Evolutionary conservation across 345 rosid species (phyloP).

Genomic region (Chamaenerion angustifolium): DNA sequence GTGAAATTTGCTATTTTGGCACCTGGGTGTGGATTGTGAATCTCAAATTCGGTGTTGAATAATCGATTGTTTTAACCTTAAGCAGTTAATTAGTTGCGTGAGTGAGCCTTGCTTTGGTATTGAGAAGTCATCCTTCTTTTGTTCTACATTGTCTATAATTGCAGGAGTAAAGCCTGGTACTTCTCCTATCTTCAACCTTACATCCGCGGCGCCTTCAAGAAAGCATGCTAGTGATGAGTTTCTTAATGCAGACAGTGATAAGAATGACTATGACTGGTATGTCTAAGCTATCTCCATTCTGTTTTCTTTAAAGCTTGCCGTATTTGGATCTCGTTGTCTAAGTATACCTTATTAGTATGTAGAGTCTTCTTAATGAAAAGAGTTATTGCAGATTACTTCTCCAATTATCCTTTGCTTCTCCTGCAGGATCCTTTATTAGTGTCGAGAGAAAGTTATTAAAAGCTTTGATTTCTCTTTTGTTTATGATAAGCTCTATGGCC

Average conservation of each 20-base stretch:
- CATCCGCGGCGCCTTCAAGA: slow-evolving; percentile 35
- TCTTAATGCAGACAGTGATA: slow-evolving; percentile 80
- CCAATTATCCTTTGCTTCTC: too few relatives aligned
- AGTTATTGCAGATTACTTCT: too few relatives aligned
- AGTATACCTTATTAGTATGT: too few relatives aligned
- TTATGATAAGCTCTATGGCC: too few relatives aligned
- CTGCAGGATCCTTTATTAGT: too few relatives aligned
- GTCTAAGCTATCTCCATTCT: slow-evolving; percentile 1
- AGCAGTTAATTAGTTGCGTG: not conserved
- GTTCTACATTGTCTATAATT: not conserved
- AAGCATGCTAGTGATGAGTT: slow-evolving; percentile 79
- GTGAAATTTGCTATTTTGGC: too few relatives aligned
- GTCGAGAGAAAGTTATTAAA: too few relatives aligned
- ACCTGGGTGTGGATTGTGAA: too few relatives aligned
- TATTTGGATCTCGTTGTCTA: not conserved
- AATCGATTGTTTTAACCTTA: too few relatives aligned
- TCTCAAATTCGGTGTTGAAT: too few relatives aligned
- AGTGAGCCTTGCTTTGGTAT: not conserved
- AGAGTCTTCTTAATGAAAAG: too few relatives aligned
- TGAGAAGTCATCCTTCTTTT: not conserved
- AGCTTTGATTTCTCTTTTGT: too few relatives aligned
- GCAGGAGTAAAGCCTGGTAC: slow-evolving; percentile 74
- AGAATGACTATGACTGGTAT: slow-evolving; percentile 96
- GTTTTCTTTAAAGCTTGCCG: not conserved
- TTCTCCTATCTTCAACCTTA: slow-evolving; percentile 70